These are phyloP conservation scores for Thinopyrum elongatum DNA, from an alignment of 176 grass and related monocot species.

Conservation along the genomic window DNA sequence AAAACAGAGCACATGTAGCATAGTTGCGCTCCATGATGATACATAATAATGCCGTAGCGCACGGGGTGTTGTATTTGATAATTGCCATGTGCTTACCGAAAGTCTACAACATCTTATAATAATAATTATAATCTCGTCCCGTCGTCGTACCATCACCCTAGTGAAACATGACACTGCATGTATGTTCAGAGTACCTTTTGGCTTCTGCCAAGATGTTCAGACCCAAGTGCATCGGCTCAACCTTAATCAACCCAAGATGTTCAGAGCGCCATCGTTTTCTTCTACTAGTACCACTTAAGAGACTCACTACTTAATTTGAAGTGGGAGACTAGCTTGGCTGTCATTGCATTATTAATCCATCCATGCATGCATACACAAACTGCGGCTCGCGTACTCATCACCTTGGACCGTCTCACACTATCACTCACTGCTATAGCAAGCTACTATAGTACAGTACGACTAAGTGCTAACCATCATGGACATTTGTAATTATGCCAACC, in stretches of 20 bases:
- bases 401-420: slow-evolving; percentile 1
- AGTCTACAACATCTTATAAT: neutral
- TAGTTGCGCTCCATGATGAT: slow-evolving; percentile 32
- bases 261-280: neutral
- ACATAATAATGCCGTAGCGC: slow-evolving; percentile 33
- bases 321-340: neutral
- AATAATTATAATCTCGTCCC: neutral
- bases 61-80: neutral
- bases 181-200: neutral
- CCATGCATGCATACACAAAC: slow-evolving; percentile 9
- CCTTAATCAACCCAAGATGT: neutral
- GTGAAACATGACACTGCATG: neutral
- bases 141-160: neutral
- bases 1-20: slow-evolving; percentile 17
- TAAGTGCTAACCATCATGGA: slow-evolving; percentile 34
- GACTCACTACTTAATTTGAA: neutral
- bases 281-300: too few relatives aligned
- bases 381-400: slow-evolving; percentile 35
- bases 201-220: neutral
- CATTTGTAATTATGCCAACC: slow-evolving; percentile 19
- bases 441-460: too few relatives aligned
- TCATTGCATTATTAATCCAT: neutral
- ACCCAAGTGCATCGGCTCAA: neutral
- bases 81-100: slow-evolving; percentile 1
- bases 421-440: neutral